Base-by-base conservation (phyloP, 352 stramenopile genomes). In the Aphanomyces stellatus region DNA sequence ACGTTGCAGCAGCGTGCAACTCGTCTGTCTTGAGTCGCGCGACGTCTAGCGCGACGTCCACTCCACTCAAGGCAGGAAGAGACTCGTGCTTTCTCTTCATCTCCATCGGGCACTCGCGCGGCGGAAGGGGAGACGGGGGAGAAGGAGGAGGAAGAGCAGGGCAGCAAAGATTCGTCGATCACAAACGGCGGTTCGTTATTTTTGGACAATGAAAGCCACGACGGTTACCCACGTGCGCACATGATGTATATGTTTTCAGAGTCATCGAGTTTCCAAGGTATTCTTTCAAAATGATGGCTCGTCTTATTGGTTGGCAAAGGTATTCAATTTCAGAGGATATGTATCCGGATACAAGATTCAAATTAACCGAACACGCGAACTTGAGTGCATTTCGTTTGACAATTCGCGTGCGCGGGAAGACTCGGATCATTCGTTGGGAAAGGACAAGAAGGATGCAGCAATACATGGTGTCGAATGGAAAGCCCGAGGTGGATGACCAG, bases 81-180 rank as follows among this genome's bases (percentile, higher is more conserved):
- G 55, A 30, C 22, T 43, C 35, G 35, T 53, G 35, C 55, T 64
- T 64, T 17, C 55, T 19, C 55, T 64, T 64, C 55, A 64, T 64
- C 55, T 64, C 55, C 55, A 64, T 64, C 11, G 33, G 34, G 17
- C 30, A 31, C n/a, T n/a, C n/a, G n/a, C n/a, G n/a, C n/a, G n/a
- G n/a, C n/a, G n/a, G n/a, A n/a, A n/a, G n/a, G n/a, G n/a, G n/a
- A n/a, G n/a, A n/a, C n/a, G n/a, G n/a, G n/a, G n/a, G n/a, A n/a
- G n/a, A n/a, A n/a, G 24, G 3, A 22, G 24, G 19, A 51, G 42
- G 8, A 24, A 27, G 42, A 22, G 7, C 42, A 51, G 42, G 8
- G 8, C 13, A 13, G 42, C 42, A 51, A 51, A 22, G 49, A 37
- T 57, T 35, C 49, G 25, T 30, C 30, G 17, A 13, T 3, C 49